Conservation (phyloP, 148 eudicot genomes). For the Vaccinium vitisidaea region DNA sequence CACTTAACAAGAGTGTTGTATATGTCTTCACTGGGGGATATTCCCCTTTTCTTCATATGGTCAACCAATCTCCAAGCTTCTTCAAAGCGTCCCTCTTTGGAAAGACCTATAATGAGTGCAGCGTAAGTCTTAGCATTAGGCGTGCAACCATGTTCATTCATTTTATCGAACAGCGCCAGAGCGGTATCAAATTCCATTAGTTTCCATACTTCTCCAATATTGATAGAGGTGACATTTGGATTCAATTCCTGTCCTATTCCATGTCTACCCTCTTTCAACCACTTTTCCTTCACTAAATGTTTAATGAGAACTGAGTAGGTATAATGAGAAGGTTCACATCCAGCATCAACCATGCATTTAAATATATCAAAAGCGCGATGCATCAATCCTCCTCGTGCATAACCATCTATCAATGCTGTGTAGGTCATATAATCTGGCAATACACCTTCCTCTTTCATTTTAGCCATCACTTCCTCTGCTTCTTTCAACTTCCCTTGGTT, state of each 20-base stretch:
- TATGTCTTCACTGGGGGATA: constrained; percentile 53
- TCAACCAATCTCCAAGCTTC: constrained; percentile 60
- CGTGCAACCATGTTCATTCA: constrained; percentile 52
- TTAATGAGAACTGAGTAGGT: constrained; percentile 73
- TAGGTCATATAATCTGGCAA: constrained; percentile 60
- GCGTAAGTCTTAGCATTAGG: constrained; percentile 44
- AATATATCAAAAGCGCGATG: constrained; percentile 50
- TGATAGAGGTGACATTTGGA: constrained; percentile 25
- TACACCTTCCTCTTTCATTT: constrained; percentile 53
- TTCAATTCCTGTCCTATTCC: constrained; percentile 23
- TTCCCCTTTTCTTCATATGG: constrained; percentile 53
- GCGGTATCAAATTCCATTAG: constrained; percentile 63
- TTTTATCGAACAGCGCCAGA: constrained; percentile 47
- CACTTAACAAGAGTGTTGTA: constrained; percentile 52
- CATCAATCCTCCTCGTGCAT: constrained; percentile 48
- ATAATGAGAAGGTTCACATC: constrained; percentile 66
- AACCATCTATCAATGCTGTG: constrained; percentile 73
- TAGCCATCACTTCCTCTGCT: constrained; percentile 58
- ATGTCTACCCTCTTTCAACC: constrained; percentile 16
- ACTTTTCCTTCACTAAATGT: constrained; percentile 44
- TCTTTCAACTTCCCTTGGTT: constrained; percentile 59
- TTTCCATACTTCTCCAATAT: constrained; percentile 64
- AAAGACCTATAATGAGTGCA: constrained; percentile 56
- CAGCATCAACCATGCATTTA: constrained; percentile 66
- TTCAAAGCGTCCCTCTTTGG: constrained; percentile 53